phyloP scores from a whole-genome alignment of 805 yeast genomes.

The Saccharomyces jurei region DNA sequence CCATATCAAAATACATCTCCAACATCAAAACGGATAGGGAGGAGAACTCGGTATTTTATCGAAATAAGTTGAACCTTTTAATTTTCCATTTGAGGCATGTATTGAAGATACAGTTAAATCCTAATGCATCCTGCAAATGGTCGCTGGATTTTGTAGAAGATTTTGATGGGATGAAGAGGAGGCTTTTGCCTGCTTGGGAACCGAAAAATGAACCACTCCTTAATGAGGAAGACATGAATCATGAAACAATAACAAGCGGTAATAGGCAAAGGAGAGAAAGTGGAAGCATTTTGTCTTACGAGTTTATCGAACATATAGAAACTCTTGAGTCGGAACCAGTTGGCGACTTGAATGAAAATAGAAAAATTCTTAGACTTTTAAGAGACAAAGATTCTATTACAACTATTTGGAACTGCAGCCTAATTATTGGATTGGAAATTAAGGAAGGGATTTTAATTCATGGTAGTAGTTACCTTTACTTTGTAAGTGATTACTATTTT shows the following conservation, averaged over 20 bases:
- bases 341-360: slow-evolving; percentile 55
- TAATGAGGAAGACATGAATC: slow-evolving; percentile 35
- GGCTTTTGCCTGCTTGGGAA: slow-evolving; percentile 49
- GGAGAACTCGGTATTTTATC: slow-evolving; percentile 26
- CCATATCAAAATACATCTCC: slow-evolving; percentile 42
- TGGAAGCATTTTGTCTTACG: slow-evolving; percentile 33
- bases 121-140: slow-evolving; percentile 31
- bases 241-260: not conserved
- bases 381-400: slow-evolving; percentile 62
- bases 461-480: slow-evolving; percentile 57
- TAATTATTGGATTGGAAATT: slow-evolving; percentile 68
- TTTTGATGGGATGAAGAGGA: slow-evolving; percentile 54
- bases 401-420: slow-evolving; percentile 69
- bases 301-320: slow-evolving; percentile 37
- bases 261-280: not conserved
- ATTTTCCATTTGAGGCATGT: slow-evolving; percentile 42
- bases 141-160: slow-evolving; percentile 64
- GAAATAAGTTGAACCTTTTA: slow-evolving; percentile 44
- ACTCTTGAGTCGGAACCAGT: slow-evolving; percentile 23
- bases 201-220: slow-evolving; percentile 29
- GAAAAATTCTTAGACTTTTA: slow-evolving; percentile 64
- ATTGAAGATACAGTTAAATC: slow-evolving; percentile 34
- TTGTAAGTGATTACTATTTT: slow-evolving; percentile 60
- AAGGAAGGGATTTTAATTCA: slow-evolving; percentile 66
- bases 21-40: slow-evolving; percentile 57